Base-by-base conservation (phyloP, 768 basidiomycete genomes). In the Saitozyma podzolica region DNA sequence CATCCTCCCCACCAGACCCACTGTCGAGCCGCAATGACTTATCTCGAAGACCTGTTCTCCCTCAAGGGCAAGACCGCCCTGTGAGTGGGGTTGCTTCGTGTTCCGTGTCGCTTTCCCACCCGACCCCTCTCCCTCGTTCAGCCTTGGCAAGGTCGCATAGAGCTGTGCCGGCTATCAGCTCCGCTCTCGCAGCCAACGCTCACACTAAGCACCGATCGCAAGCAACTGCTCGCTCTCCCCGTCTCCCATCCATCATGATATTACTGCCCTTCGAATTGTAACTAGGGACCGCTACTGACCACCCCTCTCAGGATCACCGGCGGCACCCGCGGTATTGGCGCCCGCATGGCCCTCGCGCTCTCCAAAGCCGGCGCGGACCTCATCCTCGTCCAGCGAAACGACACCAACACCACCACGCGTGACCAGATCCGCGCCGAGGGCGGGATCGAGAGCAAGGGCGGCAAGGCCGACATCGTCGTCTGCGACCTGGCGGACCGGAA, bases 401-500 rank as follows among this genome's bases (percentile, higher is more conserved):
- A 81, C 9, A 58, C 71, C 55, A 80, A 82, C 75, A 73, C 72
- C 6, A 56, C 72, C 20, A 82, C 82, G 0, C 62, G 63, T 40
- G 77, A 83, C 52, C 59, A 64, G 0, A 78, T 83, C 56, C 64
- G 69, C 6, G 80, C 72, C n/a, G 58, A 76, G 49, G 77, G 78
- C 54, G 63, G 72, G 10, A 16, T 40, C 14, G 68, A 69, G 1
- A 80, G 73, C 9, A 55, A 76, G 41, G 78, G 80, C 49, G 69
- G 74, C 9, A 70, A 76, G 37, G 73, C 74, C 20, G 74, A 83
- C 63, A 82, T 84, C 62, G 81, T 86, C 53, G 78, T 84, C n/a
- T 86, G 85, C 75, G 86, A 89, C 75, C 79, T 89, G 41, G 78
- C 81, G 8, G 82, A 85, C 75, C 76, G 84, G 37, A 79, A 81